Evolutionary conservation across 495 filamentous ascomycete species (phyloP).

Genomic region (Venustampulla echinocandica): DNA sequence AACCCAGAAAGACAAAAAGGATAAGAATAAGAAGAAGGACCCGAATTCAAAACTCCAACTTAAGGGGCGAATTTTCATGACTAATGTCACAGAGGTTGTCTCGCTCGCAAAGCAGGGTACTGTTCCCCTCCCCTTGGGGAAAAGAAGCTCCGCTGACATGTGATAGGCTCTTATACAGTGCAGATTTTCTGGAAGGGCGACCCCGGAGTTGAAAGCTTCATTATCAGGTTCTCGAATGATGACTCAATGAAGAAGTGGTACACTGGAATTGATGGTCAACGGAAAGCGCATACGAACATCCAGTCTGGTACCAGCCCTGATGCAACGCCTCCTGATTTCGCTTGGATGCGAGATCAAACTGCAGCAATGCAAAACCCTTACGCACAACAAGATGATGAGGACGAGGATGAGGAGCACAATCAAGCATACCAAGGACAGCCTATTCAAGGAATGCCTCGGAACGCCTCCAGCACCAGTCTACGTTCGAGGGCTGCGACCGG

Average conservation of each 20-base stretch:
- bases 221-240: constrained; percentile 85
- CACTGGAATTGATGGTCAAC: constrained; percentile 48
- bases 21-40: constrained; percentile 63
- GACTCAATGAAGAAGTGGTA: constrained; percentile 90
- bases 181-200: constrained; percentile 99
- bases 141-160: constrained; percentile 18
- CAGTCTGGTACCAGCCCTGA: constrained; percentile 26
- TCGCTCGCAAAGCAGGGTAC: constrained; percentile 76
- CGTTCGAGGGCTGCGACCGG: constrained; percentile 71
- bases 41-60: constrained; percentile 70
- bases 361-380: constrained; percentile 68
- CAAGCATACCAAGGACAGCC: constrained; percentile 13
- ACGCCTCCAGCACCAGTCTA: constrained; percentile 70
- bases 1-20: constrained; percentile 58
- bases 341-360: constrained; percentile 61
- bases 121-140: constrained; percentile 2
- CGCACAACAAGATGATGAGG: constrained; percentile 66
- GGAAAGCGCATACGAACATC: constrained; percentile 35
- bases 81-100: constrained; percentile 91
- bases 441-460: constrained; percentile 51
- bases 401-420: constrained; percentile 50
- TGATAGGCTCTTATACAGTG: constrained; percentile 74
- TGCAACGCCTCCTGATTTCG: constrained; percentile 51
- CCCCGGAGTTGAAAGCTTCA: constrained; percentile 90
- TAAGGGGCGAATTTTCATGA: constrained; percentile 98